Base-by-base conservation (phyloP, 1,284 basidiomycete genomes). In the Ustilago lituana region DNA sequence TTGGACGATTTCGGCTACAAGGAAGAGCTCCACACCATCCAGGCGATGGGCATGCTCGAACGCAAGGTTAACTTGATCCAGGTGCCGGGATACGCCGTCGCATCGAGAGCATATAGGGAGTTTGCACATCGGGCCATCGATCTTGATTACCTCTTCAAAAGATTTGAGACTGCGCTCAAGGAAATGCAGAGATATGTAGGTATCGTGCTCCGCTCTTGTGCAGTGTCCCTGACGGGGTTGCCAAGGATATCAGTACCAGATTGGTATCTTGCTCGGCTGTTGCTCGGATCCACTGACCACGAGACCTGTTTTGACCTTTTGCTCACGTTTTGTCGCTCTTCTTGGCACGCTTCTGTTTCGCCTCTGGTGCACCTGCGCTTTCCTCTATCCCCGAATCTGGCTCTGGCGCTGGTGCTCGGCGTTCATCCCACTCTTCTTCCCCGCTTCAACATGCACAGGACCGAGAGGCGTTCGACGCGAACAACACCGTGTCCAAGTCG, bases 1-100 rank as follows among this genome's bases (percentile, higher is more conserved):
- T 33, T 71, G 27, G 68, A 71, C 32, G 68, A 71, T 39, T 66
- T 48, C 17, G 68, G 68, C 1, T 71, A 71, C 44, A 48, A 26
- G 24, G 58, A 58, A 19, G 68, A 71, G 5, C 49, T 71, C 39
- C 17, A 23, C 10, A 43, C 50, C 20, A 57, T 70, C n/a, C 35
- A 51, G 2, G 35, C 47, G 14, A 22, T 20, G 20, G 62, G 57
- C 11, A 22, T 60, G n/a, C 43, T 70, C 3, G 49, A 57, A 5
- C 51, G 8, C 19, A 70, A 49, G 27, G 62, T 70, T n/a, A 45
- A 65, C 11, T n/a, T 70, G 37, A 35, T 71, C 24, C 58, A 59
- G 45, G 55, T 66, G 32, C 68, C 68, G 0, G 63, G 68, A 2
- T 59, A 35, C 23, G 68, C 68, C 3, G 50, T 45, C 20, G 26